Base-by-base conservation (phyloP, 352 stramenopile species). In the Globisporangium alternatum region DNA sequence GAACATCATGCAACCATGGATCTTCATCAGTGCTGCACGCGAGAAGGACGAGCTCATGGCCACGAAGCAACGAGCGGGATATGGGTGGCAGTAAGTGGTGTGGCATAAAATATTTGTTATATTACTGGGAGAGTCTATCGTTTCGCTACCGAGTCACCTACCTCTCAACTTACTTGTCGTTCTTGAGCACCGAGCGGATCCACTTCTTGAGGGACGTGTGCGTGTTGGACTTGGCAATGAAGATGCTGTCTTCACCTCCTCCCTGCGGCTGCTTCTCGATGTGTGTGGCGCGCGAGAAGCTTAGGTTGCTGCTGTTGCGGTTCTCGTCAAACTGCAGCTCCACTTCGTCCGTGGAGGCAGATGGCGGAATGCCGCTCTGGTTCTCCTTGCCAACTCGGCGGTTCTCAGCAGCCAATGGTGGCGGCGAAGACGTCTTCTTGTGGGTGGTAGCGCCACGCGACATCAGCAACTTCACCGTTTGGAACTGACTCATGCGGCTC, bases 401-500 rank as follows among this genome's bases (percentile, higher is more conserved):
- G 28, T 55, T 57, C 35, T 67, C 66, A 28, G 44, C 19, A 51
- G 44, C 13, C 15, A 47, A 22, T 5, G 52, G 6, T n/a, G 39
- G 15, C 7, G 39, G 10, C 21, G 62, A 65, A 17, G 56, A 60
- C 15, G 68, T 13, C 47, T 74, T 59, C 28, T 68, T 44, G 35
- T 77, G 67, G 19, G 67, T 68, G 35, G 56, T 78, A 13, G 82
- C 80, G 48, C 86, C 78, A 37, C 78, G 74, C 28, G 78, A 64
- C 49, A 90, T 51, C 33, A 94, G 68, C 57, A 94, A 57, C 71
- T 90, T 90, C 31, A 93, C 82, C 3, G 85, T 91, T 65, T 88
- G 68, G 64, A 86, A 76, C 60, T 95, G 83, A 57, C 80, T 89
- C 83, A 95, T 91, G 65, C 85, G 86, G 59, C 76, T 91, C 30